Conservation (phyloP, 345 rosid species). For the Euclidium syriacum region DNA sequence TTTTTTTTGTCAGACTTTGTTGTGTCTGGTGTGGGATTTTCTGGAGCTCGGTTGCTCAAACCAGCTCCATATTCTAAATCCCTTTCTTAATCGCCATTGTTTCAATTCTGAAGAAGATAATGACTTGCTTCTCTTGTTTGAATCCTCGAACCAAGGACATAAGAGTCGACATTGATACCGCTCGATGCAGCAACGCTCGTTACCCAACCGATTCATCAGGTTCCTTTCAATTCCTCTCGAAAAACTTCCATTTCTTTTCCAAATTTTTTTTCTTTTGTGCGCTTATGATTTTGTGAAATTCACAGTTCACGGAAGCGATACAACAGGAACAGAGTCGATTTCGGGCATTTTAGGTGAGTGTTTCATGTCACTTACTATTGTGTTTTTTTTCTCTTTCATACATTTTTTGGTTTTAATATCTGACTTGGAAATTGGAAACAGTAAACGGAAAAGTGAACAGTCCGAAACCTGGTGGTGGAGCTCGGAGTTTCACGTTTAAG, state of each 20-base stretch:
- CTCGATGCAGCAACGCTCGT: slow-evolving; percentile 44
- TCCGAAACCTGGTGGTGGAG: slow-evolving; percentile 42
- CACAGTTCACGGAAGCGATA: slow-evolving; percentile 34
- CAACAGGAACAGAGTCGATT: slow-evolving; percentile 26
- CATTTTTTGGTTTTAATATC: background rate
- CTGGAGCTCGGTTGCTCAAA: slow-evolving; percentile 3
- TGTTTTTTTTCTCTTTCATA: background rate
- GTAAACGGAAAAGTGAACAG: slow-evolving; percentile 35
- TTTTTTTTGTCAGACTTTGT: background rate
- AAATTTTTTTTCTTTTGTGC: background rate
- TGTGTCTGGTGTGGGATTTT: slow-evolving; percentile 22
- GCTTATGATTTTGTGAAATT: background rate
- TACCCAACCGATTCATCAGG: slow-evolving; percentile 48
- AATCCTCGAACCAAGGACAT: slow-evolving; percentile 44
- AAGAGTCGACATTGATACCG: slow-evolving; percentile 65
- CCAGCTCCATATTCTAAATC: slow-evolving; percentile 23
- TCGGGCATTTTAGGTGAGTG: slow-evolving; percentile 28
- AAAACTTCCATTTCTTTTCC: background rate
- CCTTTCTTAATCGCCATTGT: background rate
- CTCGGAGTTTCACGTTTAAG: slow-evolving; percentile 75
- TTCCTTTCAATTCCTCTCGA: slow-evolving; percentile 7
- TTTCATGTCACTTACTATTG: background rate
- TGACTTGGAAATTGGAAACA: slow-evolving; percentile 12
- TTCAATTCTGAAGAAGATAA: slow-evolving; percentile 2
- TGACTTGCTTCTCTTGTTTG: slow-evolving; percentile 90